Percentiles rank a stretch among this genome's conserved stretches.
phyloP scores from a whole-genome alignment of 345 rosid species.

The Garcia nutans region DNA sequence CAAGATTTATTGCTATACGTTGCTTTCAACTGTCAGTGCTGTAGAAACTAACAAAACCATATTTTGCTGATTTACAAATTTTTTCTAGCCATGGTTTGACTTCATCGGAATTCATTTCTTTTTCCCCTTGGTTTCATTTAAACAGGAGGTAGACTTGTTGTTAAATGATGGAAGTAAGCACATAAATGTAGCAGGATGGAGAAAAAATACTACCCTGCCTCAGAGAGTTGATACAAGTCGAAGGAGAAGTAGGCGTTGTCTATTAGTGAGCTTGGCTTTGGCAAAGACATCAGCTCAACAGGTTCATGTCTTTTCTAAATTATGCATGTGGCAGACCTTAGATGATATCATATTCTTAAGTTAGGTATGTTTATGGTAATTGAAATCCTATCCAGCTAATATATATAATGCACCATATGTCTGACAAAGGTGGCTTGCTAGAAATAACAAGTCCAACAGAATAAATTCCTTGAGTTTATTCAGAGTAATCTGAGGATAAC shows the following conservation, averaged over 20 bases:
- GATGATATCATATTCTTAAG: constrained; percentile 1
- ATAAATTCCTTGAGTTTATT: constrained; percentile 3
- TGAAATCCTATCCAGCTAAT: constrained; percentile 12
- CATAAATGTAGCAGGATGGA: constrained; percentile 87
- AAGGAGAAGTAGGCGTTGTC: constrained; percentile 93
- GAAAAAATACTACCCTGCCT: constrained; percentile 70
- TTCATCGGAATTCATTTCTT: not conserved
- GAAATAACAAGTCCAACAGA: not conserved
- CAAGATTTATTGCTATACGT: constrained; percentile 28
- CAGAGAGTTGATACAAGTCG: constrained; percentile 90
- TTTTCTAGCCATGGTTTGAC: constrained; percentile 21
- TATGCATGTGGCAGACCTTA: not conserved
- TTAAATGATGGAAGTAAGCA: constrained; percentile 99
- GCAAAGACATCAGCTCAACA: constrained; percentile 76
- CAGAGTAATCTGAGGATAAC: not conserved
- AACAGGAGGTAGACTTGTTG: constrained; percentile 95
- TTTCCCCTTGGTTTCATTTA: constrained; percentile 30
- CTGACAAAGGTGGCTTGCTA: constrained; percentile 9
- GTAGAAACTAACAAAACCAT: not conserved
- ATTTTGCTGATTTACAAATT: constrained; percentile 15
- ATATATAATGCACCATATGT: not conserved
- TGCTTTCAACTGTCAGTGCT: constrained; percentile 17
- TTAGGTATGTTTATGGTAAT: not conserved
- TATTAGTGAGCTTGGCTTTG: constrained; percentile 91
- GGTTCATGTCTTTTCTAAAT: constrained; percentile 43